These are phyloP conservation scores for Diospyros lotus DNA, from an alignment of 148 eudicot species.

Conservation along the genomic window DNA sequence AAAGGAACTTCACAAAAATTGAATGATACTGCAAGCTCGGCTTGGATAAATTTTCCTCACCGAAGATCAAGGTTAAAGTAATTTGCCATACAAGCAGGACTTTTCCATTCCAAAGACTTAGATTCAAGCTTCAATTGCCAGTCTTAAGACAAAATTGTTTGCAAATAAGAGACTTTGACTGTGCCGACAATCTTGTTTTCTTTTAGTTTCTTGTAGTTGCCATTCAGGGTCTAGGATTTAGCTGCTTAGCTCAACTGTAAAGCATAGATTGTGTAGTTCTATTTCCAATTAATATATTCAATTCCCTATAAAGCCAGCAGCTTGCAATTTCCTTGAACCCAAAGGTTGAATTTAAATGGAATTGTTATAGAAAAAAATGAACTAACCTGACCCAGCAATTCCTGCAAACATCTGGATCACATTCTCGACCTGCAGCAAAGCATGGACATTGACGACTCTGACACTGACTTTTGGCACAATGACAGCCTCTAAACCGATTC, in stretches of 20 bases:
- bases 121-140: neutral
- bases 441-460: constrained; percentile 99
- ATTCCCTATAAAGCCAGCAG: neutral
- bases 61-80: neutral
- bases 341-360: neutral
- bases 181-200: neutral
- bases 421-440: constrained; percentile 97
- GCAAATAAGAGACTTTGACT: neutral
- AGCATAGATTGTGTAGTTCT: neutral
- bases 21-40: neutral
- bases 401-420: constrained; percentile 99
- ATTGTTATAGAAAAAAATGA: neutral
- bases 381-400: constrained; percentile 98
- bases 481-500: constrained; percentile 93
- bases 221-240: neutral
- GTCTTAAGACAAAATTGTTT: neutral
- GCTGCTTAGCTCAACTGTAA: neutral
- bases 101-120: neutral
- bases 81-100: neutral
- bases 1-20: neutral
- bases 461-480: constrained; percentile 98
- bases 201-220: neutral
- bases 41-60: neutral
- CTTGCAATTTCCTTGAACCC: neutral
- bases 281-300: neutral